Evolutionary conservation across 2,329 filamentous ascomycete genomes (phyloP), one percentile per base, ranked within the genome.

Genomic region (Curvularia sp.): DNA sequence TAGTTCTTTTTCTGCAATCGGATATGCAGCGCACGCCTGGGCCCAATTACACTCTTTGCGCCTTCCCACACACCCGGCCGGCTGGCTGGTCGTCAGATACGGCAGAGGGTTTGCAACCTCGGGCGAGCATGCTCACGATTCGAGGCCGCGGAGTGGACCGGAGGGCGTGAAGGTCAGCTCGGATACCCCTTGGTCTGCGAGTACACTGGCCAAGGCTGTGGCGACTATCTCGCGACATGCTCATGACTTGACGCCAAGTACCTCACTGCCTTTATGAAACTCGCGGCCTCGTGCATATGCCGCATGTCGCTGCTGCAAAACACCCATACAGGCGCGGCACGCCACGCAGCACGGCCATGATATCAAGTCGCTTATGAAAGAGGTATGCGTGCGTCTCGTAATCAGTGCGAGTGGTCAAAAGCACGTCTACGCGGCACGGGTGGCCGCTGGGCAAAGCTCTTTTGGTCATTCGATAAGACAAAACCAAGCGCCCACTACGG

Each of bases 11-110:
- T 71, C 65, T 67, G 64, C 66, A 68, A 71, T 69, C 62, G 58
- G 70, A 73, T 70, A 73, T 70, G 64, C 63, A 65, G 54, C 60
- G 54, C 58, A 67, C 61, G 60, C 64, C 66, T 55, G 58, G 63
- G 61, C 64, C 71, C 72, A 74, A 70, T 74, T 61, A 68, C 62
- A 69, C 60, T 50, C 53, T 59, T 49, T 59, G 57, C 61, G 52
- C 51, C 60, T 63, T 70, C 68, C 64, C 70, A 68, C 72, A 64
- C 70, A 67, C 43, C 70, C 73, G 73, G 71, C 73, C 73, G 72
- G 68, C 59, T 71, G 60, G 58, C 61, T 58, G 49, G 55, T 49
- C 60, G 61, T 65, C 52, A 47, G 39, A 46, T 55, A 59, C 60
- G 53, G 60, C 51, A 27, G 49, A 43, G 50, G 56, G 57, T 49